Conservation (phyloP, 148 eudicot genomes). For the Polygonum aviculare region DNA sequence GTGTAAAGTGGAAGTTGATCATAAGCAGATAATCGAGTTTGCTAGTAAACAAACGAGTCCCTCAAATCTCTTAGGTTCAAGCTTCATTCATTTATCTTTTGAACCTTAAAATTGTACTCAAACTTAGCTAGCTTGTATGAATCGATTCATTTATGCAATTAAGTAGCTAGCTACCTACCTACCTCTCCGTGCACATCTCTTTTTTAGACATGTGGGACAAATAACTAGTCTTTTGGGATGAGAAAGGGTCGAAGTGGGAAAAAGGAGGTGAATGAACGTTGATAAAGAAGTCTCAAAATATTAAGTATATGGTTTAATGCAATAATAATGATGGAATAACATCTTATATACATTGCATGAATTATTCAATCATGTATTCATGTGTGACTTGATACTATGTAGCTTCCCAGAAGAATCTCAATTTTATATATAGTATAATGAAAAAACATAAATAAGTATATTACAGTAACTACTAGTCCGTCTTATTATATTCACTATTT, state of each 20-base stretch:
- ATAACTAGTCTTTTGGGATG: too few relatives aligned
- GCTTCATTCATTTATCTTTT: too few relatives aligned
- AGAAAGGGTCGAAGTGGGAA: neutral
- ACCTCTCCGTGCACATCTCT: neutral
- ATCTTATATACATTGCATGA: neutral
- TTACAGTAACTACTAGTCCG: too few relatives aligned
- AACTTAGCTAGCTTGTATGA: too few relatives aligned
- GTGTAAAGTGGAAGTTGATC: too few relatives aligned
- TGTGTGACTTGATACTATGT: neutral
- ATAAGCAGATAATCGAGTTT: too few relatives aligned
- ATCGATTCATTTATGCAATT: neutral
- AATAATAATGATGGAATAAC: neutral
- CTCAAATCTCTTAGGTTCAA: too few relatives aligned
- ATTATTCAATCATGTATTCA: constrained; percentile 8
- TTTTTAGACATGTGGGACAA: too few relatives aligned
- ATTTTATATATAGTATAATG: too few relatives aligned
- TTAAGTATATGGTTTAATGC: neutral
- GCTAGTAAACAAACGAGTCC: too few relatives aligned
- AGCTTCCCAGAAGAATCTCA: constrained; percentile 8
- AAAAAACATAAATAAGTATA: too few relatives aligned
- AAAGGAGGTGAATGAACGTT: constrained; percentile 1
- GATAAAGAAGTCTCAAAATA: neutral
- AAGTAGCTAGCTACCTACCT: neutral
- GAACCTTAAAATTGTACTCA: too few relatives aligned
- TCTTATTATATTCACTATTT: neutral